A percentile compares a stretch with the other conserved stretches of the same genome.
phyloP scores from a whole-genome alignment of 2,329 filamentous ascomycete species.

The Shiraia bambusicola region DNA sequence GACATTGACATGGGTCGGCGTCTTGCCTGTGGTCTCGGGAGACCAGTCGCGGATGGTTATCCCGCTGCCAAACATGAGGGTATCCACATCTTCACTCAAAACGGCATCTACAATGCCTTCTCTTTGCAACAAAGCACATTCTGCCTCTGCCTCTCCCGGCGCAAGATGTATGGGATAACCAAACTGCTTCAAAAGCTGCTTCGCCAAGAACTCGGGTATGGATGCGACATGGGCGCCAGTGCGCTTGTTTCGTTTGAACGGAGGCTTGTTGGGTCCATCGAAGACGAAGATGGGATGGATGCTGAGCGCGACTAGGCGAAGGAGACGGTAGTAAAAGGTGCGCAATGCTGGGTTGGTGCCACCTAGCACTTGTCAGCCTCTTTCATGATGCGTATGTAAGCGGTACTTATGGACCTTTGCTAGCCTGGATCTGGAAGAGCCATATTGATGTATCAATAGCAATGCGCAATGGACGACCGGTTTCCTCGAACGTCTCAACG shows the following conservation, averaged over 20 bases:
- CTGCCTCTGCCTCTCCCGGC: conserved; percentile 92
- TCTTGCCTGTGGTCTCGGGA: conserved; percentile 67
- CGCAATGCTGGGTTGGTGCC: conserved; percentile 87
- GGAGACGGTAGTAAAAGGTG: conserved; percentile 88
- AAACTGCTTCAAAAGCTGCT: conserved; percentile 80
- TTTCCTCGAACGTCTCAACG: conserved; percentile 70
- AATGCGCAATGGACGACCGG: conserved; percentile 73
- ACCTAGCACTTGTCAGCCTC: conserved; percentile 49
- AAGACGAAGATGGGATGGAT: conserved; percentile 89
- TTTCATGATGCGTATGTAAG: not conserved
- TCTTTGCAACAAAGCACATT: conserved; percentile 83
- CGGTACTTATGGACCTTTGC: conserved; percentile 58
- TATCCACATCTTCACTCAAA: conserved; percentile 93
- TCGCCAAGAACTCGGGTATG: conserved; percentile 73
- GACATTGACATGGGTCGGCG: conserved; percentile 81
- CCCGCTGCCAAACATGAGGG: conserved; percentile 92
- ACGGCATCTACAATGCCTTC: conserved; percentile 76
- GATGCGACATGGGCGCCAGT: conserved; percentile 64
- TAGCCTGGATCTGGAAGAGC: conserved; percentile 90
- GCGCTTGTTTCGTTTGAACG: conserved; percentile 83
- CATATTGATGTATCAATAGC: conserved; percentile 96
- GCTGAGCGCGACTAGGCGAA: conserved; percentile 73
- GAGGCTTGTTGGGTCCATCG: conserved; percentile 81
- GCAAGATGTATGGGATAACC: conserved; percentile 83
- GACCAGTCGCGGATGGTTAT: conserved; percentile 81